phyloP scores from a whole-genome alignment of 768 basidiomycete genomes.

The Serendipita vermifera region DNA sequence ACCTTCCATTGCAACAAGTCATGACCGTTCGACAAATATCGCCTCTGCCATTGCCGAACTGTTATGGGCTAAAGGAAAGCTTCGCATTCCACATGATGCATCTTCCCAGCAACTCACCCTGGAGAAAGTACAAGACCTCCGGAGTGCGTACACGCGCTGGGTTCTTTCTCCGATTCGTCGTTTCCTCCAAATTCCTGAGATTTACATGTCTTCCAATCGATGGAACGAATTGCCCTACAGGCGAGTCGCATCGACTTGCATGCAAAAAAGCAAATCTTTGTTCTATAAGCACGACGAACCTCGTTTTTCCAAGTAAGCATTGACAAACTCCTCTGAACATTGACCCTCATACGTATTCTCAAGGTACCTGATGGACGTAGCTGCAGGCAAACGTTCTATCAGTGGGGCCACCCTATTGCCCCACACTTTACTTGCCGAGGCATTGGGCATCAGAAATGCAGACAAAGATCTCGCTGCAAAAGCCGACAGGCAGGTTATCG shows the following conservation, averaged over 20 bases:
- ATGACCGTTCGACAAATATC: constrained; percentile 53
- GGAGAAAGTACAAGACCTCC: constrained; percentile 32
- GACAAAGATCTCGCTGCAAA: constrained; percentile 24
- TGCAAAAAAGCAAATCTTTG: constrained; percentile 40
- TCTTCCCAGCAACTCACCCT: constrained; percentile 15
- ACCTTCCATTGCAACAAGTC: constrained; percentile 42
- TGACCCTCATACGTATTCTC: constrained; percentile 14
- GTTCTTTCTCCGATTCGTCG: constrained; percentile 45
- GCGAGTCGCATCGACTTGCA: constrained; percentile 48
- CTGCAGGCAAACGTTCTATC: constrained; percentile 40
- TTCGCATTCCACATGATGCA: constrained; percentile 16
- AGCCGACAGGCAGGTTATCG: constrained; percentile 32
- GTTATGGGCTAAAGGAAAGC: constrained; percentile 29
- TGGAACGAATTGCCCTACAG: constrained; percentile 47
- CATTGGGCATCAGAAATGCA: constrained; percentile 19
- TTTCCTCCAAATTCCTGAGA: constrained; percentile 37
- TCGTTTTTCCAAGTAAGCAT: constrained; percentile 31
- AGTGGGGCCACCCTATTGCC: constrained; percentile 58
- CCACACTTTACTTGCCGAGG: constrained; percentile 41
- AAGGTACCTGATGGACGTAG: constrained; percentile 43
- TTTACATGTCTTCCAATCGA: constrained; percentile 45
- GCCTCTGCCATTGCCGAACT: constrained; percentile 47
- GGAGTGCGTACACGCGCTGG: constrained; percentile 46
- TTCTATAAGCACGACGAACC: constrained; percentile 48
- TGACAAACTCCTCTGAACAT: too few species aligned